These are phyloP conservation scores for Fonsecaea multimorphosa DNA, from an alignment of 2,329 filamentous ascomycete species.

Conservation along the genomic window DNA sequence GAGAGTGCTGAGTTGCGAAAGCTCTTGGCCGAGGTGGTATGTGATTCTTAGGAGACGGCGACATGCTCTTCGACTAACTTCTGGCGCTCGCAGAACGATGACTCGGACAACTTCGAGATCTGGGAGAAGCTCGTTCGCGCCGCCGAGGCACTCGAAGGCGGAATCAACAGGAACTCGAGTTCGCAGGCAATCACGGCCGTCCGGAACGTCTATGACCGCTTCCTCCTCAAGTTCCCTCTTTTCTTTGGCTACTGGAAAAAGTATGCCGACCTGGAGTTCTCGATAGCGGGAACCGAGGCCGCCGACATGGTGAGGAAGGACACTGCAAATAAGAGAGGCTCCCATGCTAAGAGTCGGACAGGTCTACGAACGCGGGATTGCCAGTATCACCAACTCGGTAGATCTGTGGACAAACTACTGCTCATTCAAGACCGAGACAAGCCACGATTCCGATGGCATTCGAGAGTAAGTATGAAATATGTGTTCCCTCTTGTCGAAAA, in stretches of 20 bases:
- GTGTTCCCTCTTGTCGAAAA: conserved; percentile 69
- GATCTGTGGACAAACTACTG: conserved; percentile 98
- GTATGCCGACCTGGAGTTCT: conserved; percentile 97
- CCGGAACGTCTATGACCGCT: conserved; percentile 86
- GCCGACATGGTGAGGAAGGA: conserved; percentile 80
- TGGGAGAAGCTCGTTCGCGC: conserved; percentile 92
- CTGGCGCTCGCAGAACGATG: conserved; percentile 57
- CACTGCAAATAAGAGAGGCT: conserved; percentile 15
- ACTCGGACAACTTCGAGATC: conserved; percentile 88
- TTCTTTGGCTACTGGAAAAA: conserved; percentile 99
- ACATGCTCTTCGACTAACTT: neutral
- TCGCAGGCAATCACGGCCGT: conserved; percentile 88
- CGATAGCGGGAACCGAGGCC: conserved; percentile 93
- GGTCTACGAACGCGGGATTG: conserved; percentile 95
- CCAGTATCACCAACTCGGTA: conserved; percentile 89
- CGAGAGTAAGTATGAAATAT: conserved; percentile 93
- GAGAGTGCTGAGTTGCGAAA: conserved; percentile 83
- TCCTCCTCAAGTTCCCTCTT: conserved; percentile 91
- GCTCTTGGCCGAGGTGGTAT: conserved; percentile 77
- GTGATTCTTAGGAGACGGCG: conserved; percentile 44
- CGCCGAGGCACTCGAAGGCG: conserved; percentile 85
- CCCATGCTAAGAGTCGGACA: conserved; percentile 46
- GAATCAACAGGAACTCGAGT: conserved; percentile 94
- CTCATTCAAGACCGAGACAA: conserved; percentile 96
- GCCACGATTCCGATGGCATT: conserved; percentile 90